These are phyloP conservation scores for Sporothrix brasiliensis DNA, from an alignment of 2,329 filamentous ascomycete genomes.

Conservation along the genomic window DNA sequence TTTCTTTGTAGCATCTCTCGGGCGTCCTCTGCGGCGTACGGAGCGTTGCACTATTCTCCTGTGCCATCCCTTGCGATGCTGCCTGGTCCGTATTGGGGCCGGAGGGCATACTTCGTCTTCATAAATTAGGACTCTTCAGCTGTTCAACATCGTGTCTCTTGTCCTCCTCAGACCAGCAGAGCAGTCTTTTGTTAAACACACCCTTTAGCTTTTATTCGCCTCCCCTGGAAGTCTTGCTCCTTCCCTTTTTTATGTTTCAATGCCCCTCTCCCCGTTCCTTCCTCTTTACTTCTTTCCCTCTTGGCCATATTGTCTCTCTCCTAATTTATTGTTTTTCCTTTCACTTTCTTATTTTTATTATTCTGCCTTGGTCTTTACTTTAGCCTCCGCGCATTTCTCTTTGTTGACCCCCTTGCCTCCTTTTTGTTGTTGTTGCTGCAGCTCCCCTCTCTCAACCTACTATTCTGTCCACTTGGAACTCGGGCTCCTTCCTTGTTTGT, in stretches of 20 bases:
- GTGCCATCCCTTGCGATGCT: constrained; percentile 2
- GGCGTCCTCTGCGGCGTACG: neutral
- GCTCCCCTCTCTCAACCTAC: neutral
- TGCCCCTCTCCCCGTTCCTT: neutral
- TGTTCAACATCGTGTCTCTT: constrained; percentile 4
- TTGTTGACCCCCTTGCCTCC: neutral
- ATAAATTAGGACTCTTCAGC: constrained; percentile 2
- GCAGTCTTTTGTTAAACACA: neutral
- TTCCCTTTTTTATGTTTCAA: neutral
- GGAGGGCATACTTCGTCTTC: constrained; percentile 13
- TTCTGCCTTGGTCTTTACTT: neutral
- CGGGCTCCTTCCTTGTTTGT: constrained; percentile 23
- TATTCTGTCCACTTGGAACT: neutral
- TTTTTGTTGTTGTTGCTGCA: neutral
- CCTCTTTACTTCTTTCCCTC: constrained; percentile 15
- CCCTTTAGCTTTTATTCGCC: neutral
- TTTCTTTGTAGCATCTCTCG: neutral
- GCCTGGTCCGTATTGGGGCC: constrained; percentile 23
- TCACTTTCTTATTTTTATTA: neutral
- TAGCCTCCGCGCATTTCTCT: neutral
- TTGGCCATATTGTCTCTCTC: constrained; percentile 5
- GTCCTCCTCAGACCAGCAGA: neutral
- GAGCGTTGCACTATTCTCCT: constrained; percentile 18
- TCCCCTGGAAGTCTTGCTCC: neutral
- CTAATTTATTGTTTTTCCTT: constrained; percentile 21